Base-by-base conservation (phyloP, 805 yeast species). In the Metschnikowia bowlesiae region DNA sequence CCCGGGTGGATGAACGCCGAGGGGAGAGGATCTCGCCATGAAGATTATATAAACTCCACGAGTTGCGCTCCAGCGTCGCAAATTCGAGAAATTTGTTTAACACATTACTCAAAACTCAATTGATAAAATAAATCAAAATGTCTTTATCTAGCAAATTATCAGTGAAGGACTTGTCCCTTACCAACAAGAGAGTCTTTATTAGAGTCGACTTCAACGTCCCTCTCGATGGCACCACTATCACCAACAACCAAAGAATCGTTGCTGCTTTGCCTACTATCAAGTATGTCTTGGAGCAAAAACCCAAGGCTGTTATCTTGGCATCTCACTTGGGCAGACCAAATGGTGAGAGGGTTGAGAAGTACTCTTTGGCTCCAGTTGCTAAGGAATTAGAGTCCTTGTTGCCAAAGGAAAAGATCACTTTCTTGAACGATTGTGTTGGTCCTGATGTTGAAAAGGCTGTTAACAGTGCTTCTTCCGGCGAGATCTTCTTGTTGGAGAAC, bases 321-420 rank as follows among this genome's bases (percentile, higher is more conserved):
- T 91, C 98, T 54, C 99, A 94, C 74, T 82, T 94, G 72, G 99
- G 99, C 68, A 90, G 99, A 80, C 99, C 99, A 74, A 94, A 94
- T 71, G 99, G 99, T 71, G 90, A 89, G 76, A 80, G 70, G 55
- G 82, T 75, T 65, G 85, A 79, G 46, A 94, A 94, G 78, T 92
- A 81, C 83, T 90, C 97, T 46, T 80, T 94, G 66, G 84, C 85
- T 68, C 99, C 99, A 60, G 95, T 94, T 64, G 91, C 96, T 57
- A 81, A 78, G 53, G 99, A 94, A 79, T 84, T 94, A 71, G 79
- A 83, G 68, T 77, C 83, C 61, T 81, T 94, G 58, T 82, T 94
- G 70, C 52, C 60, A 31, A 81, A 79, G 64, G 58, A 67, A 53
- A 74, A 82, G 72, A 96, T 94, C 52, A 78, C 76, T 58, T 94